Percentiles rank a stretch among this genome's conserved stretches.
phyloP scores from a whole-genome alignment of 768 basidiomycete species.

The Tylopilus sp. region DNA sequence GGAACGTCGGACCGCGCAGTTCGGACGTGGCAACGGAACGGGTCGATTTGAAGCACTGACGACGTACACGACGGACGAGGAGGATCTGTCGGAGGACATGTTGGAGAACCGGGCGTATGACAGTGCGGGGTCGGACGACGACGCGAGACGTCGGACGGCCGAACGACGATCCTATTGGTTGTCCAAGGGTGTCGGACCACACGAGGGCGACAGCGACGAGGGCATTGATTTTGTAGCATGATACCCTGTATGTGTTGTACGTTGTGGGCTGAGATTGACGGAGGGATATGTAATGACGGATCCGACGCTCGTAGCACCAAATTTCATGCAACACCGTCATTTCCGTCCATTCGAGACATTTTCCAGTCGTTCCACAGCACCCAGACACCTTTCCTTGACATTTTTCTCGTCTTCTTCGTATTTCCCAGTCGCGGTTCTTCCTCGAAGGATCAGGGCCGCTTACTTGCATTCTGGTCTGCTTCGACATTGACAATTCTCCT shows the following conservation, averaged over 20 bases:
- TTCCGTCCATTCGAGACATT: not conserved
- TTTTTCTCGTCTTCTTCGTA: not conserved
- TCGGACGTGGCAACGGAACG: constrained; percentile 43
- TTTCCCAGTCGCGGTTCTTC: not conserved
- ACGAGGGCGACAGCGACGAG: constrained; percentile 25
- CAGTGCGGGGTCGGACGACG: constrained; percentile 24
- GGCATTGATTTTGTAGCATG: not conserved
- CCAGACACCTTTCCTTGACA: not conserved
- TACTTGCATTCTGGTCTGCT: constrained; percentile 10
- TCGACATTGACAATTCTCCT: constrained; percentile 1
- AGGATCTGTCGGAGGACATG: constrained; percentile 31
- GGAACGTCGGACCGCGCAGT: constrained; percentile 41
- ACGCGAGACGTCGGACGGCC: constrained; percentile 9
- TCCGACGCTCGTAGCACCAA: too few relatives aligned
- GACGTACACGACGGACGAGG: constrained; percentile 50
- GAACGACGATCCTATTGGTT: constrained; percentile 54
- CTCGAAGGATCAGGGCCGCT: constrained; percentile 12
- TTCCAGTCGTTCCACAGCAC: not conserved
- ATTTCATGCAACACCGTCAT: too few relatives aligned
- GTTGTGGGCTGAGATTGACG: too few relatives aligned
- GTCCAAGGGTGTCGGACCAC: constrained; percentile 44
- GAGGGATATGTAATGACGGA: too few relatives aligned
- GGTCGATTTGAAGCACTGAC: constrained; percentile 35
- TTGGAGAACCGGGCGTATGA: constrained; percentile 27
- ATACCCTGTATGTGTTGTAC: not conserved